These are phyloP conservation scores for Aquilaria agallochum DNA, from an alignment of 441 rosid genomes.

Conservation along the genomic window DNA sequence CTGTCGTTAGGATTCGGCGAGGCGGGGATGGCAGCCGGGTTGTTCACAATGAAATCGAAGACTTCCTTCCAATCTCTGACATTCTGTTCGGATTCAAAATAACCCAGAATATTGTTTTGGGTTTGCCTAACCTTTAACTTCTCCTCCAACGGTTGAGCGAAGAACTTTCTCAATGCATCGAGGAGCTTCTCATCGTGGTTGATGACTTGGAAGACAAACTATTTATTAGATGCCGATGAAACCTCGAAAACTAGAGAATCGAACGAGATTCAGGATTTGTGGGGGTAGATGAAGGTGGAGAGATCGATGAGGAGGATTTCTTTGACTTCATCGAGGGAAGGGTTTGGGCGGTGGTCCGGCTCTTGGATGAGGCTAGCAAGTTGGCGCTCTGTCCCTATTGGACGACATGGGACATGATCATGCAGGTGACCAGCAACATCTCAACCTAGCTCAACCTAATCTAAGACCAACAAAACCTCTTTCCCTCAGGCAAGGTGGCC, in stretches of 20 bases:
- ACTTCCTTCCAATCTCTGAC: constrained; percentile 86
- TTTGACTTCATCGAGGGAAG: constrained; percentile 21
- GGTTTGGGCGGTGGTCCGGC: constrained; percentile 47
- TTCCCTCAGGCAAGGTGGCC: no score
- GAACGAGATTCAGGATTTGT: constrained; percentile 7
- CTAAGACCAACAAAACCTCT: no score
- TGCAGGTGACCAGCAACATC: no score
- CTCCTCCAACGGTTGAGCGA: constrained; percentile 44
- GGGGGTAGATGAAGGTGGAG: constrained; percentile 14
- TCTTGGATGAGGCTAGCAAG: constrained; percentile 43
- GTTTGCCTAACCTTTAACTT: constrained; percentile 45
- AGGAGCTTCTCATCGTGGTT: constrained; percentile 56
- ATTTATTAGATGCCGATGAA: constrained; percentile 48
- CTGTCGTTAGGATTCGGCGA: constrained; percentile 35
- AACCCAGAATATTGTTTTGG: constrained; percentile 43
- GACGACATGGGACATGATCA: no score
- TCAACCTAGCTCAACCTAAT: no score
- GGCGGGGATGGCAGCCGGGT: constrained; percentile 43
- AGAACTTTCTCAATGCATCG: constrained; percentile 36
- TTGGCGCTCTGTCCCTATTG: no score
- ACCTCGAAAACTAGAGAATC: constrained; percentile 29
- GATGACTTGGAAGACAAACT: constrained; percentile 69
- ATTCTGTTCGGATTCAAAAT: constrained; percentile 64
- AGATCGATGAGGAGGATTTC: constrained; percentile 71
- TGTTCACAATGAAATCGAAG: constrained; percentile 40